Base-by-base conservation (phyloP, 345 rosid species). In the Boechera retrofracta region DNA sequence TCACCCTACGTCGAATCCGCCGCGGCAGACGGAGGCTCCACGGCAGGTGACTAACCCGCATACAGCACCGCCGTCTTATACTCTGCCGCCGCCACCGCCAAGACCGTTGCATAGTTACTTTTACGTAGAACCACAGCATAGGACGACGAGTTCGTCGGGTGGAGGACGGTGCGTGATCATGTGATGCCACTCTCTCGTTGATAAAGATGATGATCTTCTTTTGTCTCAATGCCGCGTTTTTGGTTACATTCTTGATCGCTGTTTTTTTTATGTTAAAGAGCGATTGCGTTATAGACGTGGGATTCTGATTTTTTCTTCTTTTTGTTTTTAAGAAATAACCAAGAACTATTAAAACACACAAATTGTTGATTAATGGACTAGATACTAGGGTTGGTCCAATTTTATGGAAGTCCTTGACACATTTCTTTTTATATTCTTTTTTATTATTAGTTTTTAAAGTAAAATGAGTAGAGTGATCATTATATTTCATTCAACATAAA, bases 231-330 rank as follows among this genome's bases (percentile, higher is more conserved):
- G 33, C 44, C 10, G 16, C 45, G 41, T 47, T 55, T 55, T 47
- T 57, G 16, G 44, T 51, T 47, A 48, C 16, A 38, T n/a, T 76
- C 63, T 21, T 51, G 47, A 60, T 68, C 79, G 64, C 74, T 59
- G 16, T 12, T 68, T 67, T 67, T 32, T 13, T 5, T 16, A 16
- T 16, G 0, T 16, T 16, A 16, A 3, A 41, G 9, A 31, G 79
- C 64, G 75, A 69, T 76, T 69, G 70, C 80, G 73, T 67, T 60
- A 12, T 31, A 51, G 38, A 57, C 66, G 41, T 41, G 67, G 29
- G 29, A 21, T 45, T 55, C 29, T 56, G 15, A 10, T 44, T 44
- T 61, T 63, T n/a, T 35, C 1, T 18, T 21, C 21, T 28, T 8
- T 41, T 53, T 11, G 13, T 24, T 28, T 52, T 29, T 10, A 16